Evolutionary conservation across 176 grass and related monocot species (phyloP), one percentile per base, ranked within the genome.

Genomic region (Tillandsia fasciculata): DNA sequence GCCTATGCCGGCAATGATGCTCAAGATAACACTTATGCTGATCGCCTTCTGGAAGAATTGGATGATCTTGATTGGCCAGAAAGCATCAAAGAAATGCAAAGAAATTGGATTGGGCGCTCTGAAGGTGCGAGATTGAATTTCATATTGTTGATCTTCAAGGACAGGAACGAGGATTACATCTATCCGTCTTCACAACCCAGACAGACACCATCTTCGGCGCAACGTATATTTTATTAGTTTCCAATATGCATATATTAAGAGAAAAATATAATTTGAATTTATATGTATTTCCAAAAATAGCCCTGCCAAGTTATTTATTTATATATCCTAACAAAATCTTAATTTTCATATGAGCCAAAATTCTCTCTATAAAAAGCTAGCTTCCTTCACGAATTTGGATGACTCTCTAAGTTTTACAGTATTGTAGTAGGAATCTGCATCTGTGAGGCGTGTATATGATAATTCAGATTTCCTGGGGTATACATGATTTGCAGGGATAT

Each of bases 1-100:
- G 89, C 89, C 93, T 83, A 92, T 92, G 93, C n/a, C 87, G 82
- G 14, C 93, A 97, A 74, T 97, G 93, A 97, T 97, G 82, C 86
- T 97, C 24, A 92, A 81, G 80, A 97, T 97, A 76, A 97, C 93
- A 85, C 78, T 79, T 97, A 97, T 77, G 93, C 93, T 48, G 89
- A 97, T 69, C 84, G 76, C 66, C 93, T 97, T 79, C 84, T 97
- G 81, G 84, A 97, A 83, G 93, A 97, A 81, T 81, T 97, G 78
- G 82, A 97, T 80, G 81, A 85, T 56, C 81, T 92, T 15, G 84
- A 90, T 75, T 97, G 93, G 93, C 83, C 93, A 52, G 93, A 92
- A 47, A 97, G 93, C 74, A 92, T 97, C 51, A 97, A 97, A 72
- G 93, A 92, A 81, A 92, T 97, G 89, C 93, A 97, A 75, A 82